A percentile compares a stretch with the other conserved stretches of the same genome.
phyloP scores from a whole-genome alignment of 225 moss, liverwort and hornwort species.

The Marchantia polymorpha region DNA sequence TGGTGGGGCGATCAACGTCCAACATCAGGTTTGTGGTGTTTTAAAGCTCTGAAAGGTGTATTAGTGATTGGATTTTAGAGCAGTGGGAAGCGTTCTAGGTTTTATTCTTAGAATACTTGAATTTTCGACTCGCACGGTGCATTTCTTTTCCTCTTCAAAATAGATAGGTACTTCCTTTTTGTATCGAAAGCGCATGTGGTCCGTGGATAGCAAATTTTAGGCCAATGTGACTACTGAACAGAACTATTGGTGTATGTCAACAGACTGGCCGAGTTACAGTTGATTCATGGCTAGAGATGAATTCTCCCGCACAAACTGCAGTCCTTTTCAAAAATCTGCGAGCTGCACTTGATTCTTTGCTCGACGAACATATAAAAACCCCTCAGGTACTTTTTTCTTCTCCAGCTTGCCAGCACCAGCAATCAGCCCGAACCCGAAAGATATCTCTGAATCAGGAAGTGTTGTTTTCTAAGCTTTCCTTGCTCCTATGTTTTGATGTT shows the following conservation, averaged over 20 bases:
- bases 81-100: not conserved
- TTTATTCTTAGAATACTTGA: not conserved
- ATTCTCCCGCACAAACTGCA: constrained; percentile 93
- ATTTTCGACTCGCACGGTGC: not conserved
- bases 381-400: constrained; percentile 55
- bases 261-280: constrained; percentile 95
- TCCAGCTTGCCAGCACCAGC: not conserved
- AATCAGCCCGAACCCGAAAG: not conserved
- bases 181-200: too few relatives aligned
- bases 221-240: not conserved
- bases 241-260: not conserved
- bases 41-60: not conserved
- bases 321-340: constrained; percentile 92
- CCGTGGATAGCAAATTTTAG: too few relatives aligned
- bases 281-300: constrained; percentile 98
- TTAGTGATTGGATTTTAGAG: not conserved
- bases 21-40: constrained; percentile 73
- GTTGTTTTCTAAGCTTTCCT: not conserved
- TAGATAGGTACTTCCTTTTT: not conserved
- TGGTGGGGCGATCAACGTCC: constrained; percentile 90
- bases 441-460: not conserved
- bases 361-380: constrained; percentile 81
- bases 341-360: constrained; percentile 64
- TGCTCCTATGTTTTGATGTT: not conserved
- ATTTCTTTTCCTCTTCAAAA: not conserved